These are phyloP conservation scores for Pueraria montana DNA, from an alignment of 306 rosid species.

Conservation along the genomic window DNA sequence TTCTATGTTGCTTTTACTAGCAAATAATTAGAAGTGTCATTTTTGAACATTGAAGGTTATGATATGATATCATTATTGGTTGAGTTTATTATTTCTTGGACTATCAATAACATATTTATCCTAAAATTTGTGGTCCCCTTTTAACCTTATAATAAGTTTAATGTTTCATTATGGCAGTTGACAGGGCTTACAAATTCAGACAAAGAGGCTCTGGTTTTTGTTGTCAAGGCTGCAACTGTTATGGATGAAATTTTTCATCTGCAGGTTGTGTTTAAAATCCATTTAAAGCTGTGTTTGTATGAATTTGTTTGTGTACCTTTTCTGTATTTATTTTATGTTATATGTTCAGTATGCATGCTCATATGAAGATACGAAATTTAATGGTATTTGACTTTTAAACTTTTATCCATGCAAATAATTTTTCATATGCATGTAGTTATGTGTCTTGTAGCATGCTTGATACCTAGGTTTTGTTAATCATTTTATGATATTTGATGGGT, in stretches of 20 bases:
- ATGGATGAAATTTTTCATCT: slow-evolving; percentile 83
- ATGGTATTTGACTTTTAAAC: slow-evolving; percentile 27
- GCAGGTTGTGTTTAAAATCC: slow-evolving; percentile 68
- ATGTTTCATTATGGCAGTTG: slow-evolving; percentile 64
- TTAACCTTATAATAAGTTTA: slow-evolving; percentile 14
- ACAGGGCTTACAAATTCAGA: slow-evolving; percentile 75
- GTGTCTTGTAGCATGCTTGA: too few species aligned
- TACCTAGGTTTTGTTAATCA: slow-evolving; percentile 19
- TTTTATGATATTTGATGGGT: slow-evolving; percentile 39
- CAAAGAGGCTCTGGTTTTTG: slow-evolving; percentile 70
- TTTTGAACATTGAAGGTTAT: slow-evolving; percentile 31
- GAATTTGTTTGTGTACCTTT: slow-evolving; percentile 24
- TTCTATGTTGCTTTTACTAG: slow-evolving; percentile 1
- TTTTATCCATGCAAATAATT: slow-evolving; percentile 26
- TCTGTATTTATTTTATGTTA: slow-evolving; percentile 24
- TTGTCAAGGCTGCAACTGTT: slow-evolving; percentile 82
- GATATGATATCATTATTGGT: slow-evolving; percentile 32
- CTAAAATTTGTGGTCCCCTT: background rate
- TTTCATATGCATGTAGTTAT: too few species aligned
- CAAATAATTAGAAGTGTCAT: background rate
- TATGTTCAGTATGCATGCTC: slow-evolving; percentile 6
- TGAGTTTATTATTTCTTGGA: slow-evolving; percentile 26
- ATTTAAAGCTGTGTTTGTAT: slow-evolving; percentile 1
- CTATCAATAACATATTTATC: slow-evolving; percentile 4
- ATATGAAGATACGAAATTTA: slow-evolving; percentile 21